Percentiles rank a stretch among this genome's conserved stretches.
phyloP scores from a whole-genome alignment of 164 flowering plant genomes.

The Stephania cephalantha region DNA sequence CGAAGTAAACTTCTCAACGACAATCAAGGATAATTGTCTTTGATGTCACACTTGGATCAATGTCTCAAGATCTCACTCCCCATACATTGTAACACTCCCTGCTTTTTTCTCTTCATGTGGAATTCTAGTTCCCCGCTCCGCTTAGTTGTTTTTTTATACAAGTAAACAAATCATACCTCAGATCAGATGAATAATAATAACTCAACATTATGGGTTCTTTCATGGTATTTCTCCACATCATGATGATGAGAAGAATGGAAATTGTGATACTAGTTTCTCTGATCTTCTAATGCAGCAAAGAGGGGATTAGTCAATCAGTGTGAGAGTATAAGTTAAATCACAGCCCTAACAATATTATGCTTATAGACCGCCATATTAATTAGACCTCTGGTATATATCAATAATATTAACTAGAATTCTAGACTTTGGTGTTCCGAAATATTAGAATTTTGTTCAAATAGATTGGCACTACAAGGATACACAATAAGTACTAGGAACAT shows the following conservation, averaged over 20 bases:
- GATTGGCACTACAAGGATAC: no score
- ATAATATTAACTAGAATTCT: no score
- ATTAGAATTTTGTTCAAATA: no score
- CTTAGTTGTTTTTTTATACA: neutral
- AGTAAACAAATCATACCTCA: neutral
- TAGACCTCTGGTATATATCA: no score
- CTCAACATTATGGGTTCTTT: neutral
- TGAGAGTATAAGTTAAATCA: no score
- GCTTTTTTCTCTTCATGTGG: neutral
- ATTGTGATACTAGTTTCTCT: neutral
- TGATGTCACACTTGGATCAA: neutral
- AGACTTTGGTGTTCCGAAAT: no score
- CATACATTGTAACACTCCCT: neutral
- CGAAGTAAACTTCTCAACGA: constrained; percentile 8
- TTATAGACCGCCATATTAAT: no score
- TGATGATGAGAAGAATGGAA: neutral
- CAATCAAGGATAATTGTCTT: neutral
- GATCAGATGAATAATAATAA: neutral
- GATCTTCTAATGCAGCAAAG: neutral
- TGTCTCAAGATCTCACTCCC: neutral
- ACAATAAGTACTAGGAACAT: no score
- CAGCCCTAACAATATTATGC: no score
- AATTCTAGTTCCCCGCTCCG: neutral
- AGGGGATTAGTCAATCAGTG: no score
- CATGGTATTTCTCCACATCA: neutral